Base-by-base conservation (phyloP, 176 grass and related monocot genomes). In the Juncus effusus region DNA sequence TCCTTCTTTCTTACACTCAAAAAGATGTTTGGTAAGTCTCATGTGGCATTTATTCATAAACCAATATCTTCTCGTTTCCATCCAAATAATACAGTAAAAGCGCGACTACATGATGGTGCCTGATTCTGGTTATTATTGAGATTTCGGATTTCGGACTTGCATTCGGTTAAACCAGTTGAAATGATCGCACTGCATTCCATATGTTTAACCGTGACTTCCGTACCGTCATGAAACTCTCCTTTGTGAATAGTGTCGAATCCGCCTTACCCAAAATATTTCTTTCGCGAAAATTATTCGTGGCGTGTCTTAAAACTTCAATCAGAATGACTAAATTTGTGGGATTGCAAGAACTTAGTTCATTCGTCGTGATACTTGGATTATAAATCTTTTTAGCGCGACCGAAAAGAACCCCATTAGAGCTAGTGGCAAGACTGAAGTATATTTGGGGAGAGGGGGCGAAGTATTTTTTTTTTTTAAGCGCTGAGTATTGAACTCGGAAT, bases 21-120 rank as follows among this genome's bases (percentile, higher is more conserved):
- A 69, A 38, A 69, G 10, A n/a, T 69, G 65, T 54, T 54, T 10
- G 4, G 65, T 69, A 9, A 69, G 65, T 69, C 35, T 51, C 65
- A 53, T 69, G 65, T 4, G 65, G 65, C 65, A 69, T 69, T 45
- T 69, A 69, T 69, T 69, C 65, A 55, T 69, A 69, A 11, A 69
- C 50, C 65, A 69, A 10, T 69, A 69, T 67, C 47, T 69, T 69
- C 54, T 69, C 65, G 10, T 69, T 69, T n/a, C 9, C 65, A 69
- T 55, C 50, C 50, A 69, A 69, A 14, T 51, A 69, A 15, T 69
- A 69, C 50, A 45, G 50, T 39, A 69, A 51, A 69, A 69, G 65
- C 16, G 65, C 50, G 7, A 69, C 47, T 55, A 69, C 37, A n/a
- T 69, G 51, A 13, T 51, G 12, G 35, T 69, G 65, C 36, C 65